Evolutionary conservation across 805 yeast species (phyloP).

Genomic region (Yamadazyma laniorum): DNA sequence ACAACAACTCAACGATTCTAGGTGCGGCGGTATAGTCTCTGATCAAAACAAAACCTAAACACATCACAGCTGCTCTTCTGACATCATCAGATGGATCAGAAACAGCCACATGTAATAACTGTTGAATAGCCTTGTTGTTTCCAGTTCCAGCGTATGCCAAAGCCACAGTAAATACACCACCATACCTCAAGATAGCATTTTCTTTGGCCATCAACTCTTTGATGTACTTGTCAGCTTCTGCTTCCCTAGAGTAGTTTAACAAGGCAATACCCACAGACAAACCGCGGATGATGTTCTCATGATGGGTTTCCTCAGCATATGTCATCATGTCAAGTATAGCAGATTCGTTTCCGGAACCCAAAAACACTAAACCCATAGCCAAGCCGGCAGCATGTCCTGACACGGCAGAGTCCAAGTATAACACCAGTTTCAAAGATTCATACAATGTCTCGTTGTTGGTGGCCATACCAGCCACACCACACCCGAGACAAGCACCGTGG

Average conservation of each 20-base stretch:
- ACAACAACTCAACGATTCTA: conserved; percentile 85
- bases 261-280: conserved; percentile 86
- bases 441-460: conserved; percentile 70
- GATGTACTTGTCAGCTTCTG: conserved; percentile 68
- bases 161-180: conserved; percentile 93
- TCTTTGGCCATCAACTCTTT: conserved; percentile 68
- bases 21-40: conserved; percentile 94
- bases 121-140: conserved; percentile 79
- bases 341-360: conserved; percentile 77
- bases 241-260: conserved; percentile 82
- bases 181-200: conserved; percentile 84
- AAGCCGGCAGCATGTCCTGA: conserved; percentile 97
- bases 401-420: conserved; percentile 87
- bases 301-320: conserved; percentile 93
- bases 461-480: conserved; percentile 97
- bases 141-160: conserved; percentile 97
- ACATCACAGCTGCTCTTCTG: conserved; percentile 91
- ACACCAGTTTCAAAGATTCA: conserved; percentile 77
- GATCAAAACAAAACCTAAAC: conserved; percentile 85
- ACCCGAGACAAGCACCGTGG: conserved; percentile 95
- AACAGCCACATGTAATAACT: conserved; percentile 87
- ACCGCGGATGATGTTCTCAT: conserved; percentile 93
- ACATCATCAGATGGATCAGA: conserved; percentile 96
- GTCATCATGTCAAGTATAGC: conserved; percentile 78
- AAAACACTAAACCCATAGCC: conserved; percentile 93